phyloP scores from a whole-genome alignment of 495 filamentous ascomycete species.

The Hyaloscypha hepaticicola region DNA sequence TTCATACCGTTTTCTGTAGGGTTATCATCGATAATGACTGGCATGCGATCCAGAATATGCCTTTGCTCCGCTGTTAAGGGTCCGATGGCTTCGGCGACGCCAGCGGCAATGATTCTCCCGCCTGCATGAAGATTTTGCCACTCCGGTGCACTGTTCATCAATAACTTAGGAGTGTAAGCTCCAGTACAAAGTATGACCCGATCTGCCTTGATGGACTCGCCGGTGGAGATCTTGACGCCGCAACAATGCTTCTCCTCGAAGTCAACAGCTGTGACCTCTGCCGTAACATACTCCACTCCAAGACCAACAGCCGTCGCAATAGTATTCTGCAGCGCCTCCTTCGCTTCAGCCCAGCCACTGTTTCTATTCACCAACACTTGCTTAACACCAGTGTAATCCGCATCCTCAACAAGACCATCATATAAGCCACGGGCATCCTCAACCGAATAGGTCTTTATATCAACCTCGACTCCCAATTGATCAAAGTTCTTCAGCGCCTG shows the following conservation, averaged over 20 bases:
- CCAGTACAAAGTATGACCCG: slow-evolving; percentile 56
- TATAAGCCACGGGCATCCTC: slow-evolving; percentile 46
- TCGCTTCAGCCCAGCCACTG: slow-evolving; percentile 64
- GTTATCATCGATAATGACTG: slow-evolving; percentile 21
- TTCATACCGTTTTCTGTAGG: slow-evolving; percentile 15
- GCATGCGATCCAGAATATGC: slow-evolving; percentile 34
- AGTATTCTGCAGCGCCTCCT: slow-evolving; percentile 46
- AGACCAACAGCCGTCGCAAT: slow-evolving; percentile 46
- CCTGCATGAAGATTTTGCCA: slow-evolving; percentile 47
- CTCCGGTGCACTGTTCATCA: slow-evolving; percentile 44
- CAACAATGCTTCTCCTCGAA: slow-evolving; percentile 16
- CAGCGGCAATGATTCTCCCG: slow-evolving; percentile 54
- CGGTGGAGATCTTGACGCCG: slow-evolving; percentile 47
- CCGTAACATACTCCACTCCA: slow-evolving; percentile 43
- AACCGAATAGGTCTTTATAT: slow-evolving; percentile 22
- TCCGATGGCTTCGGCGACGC: slow-evolving; percentile 38
- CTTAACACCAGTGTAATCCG: slow-evolving; percentile 46
- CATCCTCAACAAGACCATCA: slow-evolving; percentile 51
- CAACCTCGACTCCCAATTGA: slow-evolving; percentile 40
- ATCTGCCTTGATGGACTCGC: slow-evolving; percentile 42
- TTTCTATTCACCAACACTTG: slow-evolving; percentile 44
- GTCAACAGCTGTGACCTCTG: slow-evolving; percentile 13
- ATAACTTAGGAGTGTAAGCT: slow-evolving; percentile 56
- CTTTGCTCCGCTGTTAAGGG: slow-evolving; percentile 18
- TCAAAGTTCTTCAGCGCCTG: slow-evolving; percentile 51